phyloP scores from a whole-genome alignment of 2,329 filamentous ascomycete genomes.

The Cryphonectria japonica region DNA sequence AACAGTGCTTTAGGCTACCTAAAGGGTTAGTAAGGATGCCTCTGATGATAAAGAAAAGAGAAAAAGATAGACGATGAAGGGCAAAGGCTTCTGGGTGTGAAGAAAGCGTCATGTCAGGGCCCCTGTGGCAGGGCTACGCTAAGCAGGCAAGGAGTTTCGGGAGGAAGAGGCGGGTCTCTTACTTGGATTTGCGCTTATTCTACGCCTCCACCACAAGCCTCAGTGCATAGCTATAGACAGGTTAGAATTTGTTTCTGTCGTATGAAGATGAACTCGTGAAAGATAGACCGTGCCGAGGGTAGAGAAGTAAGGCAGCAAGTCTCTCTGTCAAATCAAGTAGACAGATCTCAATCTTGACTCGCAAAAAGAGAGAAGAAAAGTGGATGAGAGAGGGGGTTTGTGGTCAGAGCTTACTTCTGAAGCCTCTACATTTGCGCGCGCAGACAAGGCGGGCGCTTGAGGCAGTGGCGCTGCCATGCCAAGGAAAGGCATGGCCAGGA shows the following conservation, averaged over 20 bases:
- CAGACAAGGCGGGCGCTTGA: neutral
- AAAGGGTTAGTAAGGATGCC: neutral
- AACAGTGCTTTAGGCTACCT: neutral
- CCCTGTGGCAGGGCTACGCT: neutral
- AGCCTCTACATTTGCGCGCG: neutral
- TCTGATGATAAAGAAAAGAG: neutral
- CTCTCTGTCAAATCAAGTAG: neutral
- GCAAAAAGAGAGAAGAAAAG: neutral
- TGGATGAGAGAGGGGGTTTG: neutral
- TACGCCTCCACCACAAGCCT: neutral
- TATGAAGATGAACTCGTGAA: neutral
- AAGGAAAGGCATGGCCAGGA: slow-evolving; percentile 16
- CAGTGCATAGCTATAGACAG: neutral
- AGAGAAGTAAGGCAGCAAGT: neutral
- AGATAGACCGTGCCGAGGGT: neutral
- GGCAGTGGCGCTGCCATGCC: slow-evolving; percentile 12
- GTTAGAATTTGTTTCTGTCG: neutral
- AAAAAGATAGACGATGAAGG: neutral
- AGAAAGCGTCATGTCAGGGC: neutral
- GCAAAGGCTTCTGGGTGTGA: neutral
- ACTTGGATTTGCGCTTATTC: neutral
- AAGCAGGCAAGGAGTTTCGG: neutral
- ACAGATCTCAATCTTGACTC: neutral
- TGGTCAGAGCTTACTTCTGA: neutral
- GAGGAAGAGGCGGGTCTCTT: neutral